phyloP scores from a whole-genome alignment of 164 flowering plant species.

The Cinnamomum chago region DNA sequence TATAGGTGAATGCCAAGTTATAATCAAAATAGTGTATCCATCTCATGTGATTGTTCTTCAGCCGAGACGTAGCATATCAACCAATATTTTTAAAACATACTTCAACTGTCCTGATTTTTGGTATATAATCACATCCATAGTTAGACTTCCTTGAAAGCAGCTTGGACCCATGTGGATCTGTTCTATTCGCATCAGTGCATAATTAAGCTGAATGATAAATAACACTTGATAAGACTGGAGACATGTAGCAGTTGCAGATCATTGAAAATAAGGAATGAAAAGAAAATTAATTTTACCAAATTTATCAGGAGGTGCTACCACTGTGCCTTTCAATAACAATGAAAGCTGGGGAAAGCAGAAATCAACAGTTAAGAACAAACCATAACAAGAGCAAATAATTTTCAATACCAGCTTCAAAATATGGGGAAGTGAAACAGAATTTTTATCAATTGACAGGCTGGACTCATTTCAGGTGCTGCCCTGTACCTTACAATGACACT shows the following conservation, averaged over 20 bases:
- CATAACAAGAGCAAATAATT: too few species aligned
- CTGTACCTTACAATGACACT: slow-evolving; percentile 86
- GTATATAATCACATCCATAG: not conserved
- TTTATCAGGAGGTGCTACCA: slow-evolving; percentile 98
- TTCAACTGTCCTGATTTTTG: not conserved
- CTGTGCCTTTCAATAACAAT: slow-evolving; percentile 88
- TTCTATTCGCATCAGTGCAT: not conserved
- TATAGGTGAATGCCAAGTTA: too few species aligned
- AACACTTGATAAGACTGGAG: not conserved
- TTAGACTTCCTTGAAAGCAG: not conserved
- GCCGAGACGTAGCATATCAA: too few species aligned
- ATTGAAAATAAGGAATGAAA: not conserved
- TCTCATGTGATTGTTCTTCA: too few species aligned
- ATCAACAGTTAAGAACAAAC: slow-evolving; percentile 16
- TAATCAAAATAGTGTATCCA: too few species aligned
- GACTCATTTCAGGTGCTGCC: slow-evolving; percentile 55
- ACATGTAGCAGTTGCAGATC: not conserved
- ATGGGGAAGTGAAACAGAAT: not conserved
- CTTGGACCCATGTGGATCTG: not conserved
- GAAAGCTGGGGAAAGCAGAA: slow-evolving; percentile 52
- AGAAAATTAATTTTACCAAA: slow-evolving; percentile 56
- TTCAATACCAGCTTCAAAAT: not conserved
- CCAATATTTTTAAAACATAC: not conserved
- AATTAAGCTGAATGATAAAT: not conserved
- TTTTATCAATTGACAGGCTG: slow-evolving; percentile 4